Conservation (phyloP, 176 grass and related monocot genomes). For the Pharus latifolius region DNA sequence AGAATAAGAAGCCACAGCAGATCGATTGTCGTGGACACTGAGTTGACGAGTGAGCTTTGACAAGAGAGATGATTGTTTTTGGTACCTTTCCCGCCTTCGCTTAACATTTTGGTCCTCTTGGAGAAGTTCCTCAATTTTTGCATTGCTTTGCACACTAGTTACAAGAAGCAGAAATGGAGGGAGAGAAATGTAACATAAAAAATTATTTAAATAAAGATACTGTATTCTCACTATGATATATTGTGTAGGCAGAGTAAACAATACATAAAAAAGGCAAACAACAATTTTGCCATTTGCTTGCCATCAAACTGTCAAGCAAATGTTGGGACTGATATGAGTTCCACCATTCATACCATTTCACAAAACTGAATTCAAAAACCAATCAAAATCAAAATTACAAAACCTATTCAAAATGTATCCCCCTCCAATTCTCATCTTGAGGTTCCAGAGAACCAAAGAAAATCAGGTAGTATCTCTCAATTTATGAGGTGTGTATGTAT, state of each 20-base stretch:
- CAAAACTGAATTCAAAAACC: background rate
- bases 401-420: background rate
- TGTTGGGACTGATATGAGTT: background rate
- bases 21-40: slow-evolving; percentile 76
- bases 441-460: background rate
- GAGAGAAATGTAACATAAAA: background rate
- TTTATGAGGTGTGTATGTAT: background rate
- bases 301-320: background rate
- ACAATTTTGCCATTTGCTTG: background rate
- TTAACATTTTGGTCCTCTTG: slow-evolving; percentile 94
- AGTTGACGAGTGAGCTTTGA: slow-evolving; percentile 94
- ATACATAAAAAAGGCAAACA: background rate
- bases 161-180: slow-evolving; percentile 4
- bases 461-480: background rate
- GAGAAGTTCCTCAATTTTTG: slow-evolving; percentile 83
- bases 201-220: background rate
- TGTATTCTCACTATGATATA: background rate
- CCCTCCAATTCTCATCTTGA: too few species aligned
- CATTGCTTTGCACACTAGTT: slow-evolving; percentile 64
- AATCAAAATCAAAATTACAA: background rate
- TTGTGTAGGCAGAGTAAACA: background rate
- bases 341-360: background rate
- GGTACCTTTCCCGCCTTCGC: slow-evolving; percentile 59
- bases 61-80: slow-evolving; percentile 81
- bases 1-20: slow-evolving; percentile 50